phyloP scores from a whole-genome alignment of 2,329 filamentous ascomycete species.

The Pyricularia sp. region DNA sequence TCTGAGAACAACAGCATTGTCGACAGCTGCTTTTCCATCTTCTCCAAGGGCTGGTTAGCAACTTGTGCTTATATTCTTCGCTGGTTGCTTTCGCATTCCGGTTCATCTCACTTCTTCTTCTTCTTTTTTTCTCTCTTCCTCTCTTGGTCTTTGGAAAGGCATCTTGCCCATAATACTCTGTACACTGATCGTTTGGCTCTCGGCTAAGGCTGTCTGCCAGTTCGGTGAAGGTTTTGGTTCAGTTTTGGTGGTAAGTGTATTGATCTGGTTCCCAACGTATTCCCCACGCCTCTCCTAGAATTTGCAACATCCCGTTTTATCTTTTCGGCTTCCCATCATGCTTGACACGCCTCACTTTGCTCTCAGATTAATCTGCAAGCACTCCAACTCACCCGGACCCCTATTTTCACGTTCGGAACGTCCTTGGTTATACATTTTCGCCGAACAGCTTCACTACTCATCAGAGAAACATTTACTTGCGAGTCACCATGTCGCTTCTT shows the following conservation, averaged over 20 bases:
- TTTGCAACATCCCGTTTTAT: background rate
- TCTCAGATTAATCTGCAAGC: background rate
- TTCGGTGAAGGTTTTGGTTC: slow-evolving; percentile 1
- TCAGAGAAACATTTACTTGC: background rate
- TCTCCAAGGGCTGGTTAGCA: background rate
- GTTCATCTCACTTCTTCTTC: background rate
- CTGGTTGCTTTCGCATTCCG: background rate
- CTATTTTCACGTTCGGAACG: background rate
- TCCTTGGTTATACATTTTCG: background rate
- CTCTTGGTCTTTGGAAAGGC: slow-evolving; percentile 4
- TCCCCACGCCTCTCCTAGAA: background rate
- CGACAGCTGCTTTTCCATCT: background rate
- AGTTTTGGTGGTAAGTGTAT: slow-evolving; percentile 1
- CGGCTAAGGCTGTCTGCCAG: background rate
- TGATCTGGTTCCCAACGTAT: background rate
- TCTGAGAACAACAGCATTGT: background rate
- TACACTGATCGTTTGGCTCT: background rate
- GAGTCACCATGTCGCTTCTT: background rate
- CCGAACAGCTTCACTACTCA: background rate
- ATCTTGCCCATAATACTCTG: background rate
- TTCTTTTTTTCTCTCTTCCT: background rate
- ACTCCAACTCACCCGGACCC: background rate
- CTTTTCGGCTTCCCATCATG: too few relatives aligned
- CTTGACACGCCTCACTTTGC: background rate
- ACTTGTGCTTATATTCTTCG: background rate